Conservation (phyloP, 1,284 basidiomycete genomes). For the Sphaerobolus stellatus region DNA sequence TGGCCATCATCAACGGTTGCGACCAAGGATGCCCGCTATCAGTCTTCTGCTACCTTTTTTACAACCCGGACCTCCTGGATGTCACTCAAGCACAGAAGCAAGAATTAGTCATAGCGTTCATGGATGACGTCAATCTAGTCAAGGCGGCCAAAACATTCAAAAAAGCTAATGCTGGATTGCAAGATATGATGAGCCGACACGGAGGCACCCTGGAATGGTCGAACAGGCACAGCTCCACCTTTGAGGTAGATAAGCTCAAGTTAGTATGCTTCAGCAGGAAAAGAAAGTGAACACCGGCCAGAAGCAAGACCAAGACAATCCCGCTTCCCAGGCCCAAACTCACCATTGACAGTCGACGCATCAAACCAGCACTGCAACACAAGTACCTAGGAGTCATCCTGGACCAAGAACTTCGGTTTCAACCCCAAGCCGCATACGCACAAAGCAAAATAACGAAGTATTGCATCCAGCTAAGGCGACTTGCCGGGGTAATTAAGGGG, state of each 20-base stretch:
- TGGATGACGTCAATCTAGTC: background rate
- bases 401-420: background rate
- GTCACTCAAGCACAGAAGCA: background rate
- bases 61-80: conserved; percentile 9
- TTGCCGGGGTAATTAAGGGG: background rate
- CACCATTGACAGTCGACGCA: background rate
- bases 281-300: background rate
- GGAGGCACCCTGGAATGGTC: background rate
- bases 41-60: conserved; percentile 5
- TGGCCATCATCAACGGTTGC: background rate
- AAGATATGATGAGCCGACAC: background rate
- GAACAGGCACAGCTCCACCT: background rate
- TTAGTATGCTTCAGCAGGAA: background rate
- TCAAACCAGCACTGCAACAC: background rate
- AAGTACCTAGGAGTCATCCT: background rate
- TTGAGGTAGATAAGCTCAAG: background rate
- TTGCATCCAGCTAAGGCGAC: background rate
- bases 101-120: background rate
- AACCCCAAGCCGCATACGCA: background rate
- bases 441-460: background rate
- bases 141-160: background rate
- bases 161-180: background rate
- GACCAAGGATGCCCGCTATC: conserved; percentile 15
- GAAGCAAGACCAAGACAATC: background rate
- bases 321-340: background rate